These are phyloP conservation scores for Lodderomyces metapsilosis DNA, from an alignment of 1,139 yeast genomes.

Conservation along the genomic window DNA sequence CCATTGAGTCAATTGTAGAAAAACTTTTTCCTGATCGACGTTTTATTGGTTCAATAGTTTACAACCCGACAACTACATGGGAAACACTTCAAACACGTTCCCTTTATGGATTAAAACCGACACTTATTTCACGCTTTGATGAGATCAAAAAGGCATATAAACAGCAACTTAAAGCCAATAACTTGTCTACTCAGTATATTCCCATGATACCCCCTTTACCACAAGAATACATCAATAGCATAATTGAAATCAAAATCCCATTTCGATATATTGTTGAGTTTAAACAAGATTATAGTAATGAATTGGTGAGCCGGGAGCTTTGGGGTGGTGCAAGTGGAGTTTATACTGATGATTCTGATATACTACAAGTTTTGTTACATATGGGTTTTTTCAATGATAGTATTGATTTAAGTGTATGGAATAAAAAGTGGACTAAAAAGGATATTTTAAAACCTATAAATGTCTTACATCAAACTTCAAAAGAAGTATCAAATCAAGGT, in stretches of 20 bases:
- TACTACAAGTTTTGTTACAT: constrained; percentile 72
- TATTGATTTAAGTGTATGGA: constrained; percentile 35
- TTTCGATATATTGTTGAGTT: constrained; percentile 32
- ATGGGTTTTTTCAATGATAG: constrained; percentile 53
- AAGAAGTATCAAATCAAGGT: too few species aligned
- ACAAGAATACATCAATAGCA: constrained; percentile 53
- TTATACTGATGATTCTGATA: constrained; percentile 91
- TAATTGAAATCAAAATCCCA: constrained; percentile 67
- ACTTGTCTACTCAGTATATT: constrained; percentile 24
- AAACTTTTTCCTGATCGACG: constrained; percentile 47
- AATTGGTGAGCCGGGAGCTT: constrained; percentile 53
- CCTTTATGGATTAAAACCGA: constrained; percentile 36
- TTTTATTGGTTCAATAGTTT: constrained; percentile 61
- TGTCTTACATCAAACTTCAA: not conserved
- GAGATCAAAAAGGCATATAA: constrained; percentile 32
- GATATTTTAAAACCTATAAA: constrained; percentile 29
- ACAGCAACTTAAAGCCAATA: constrained; percentile 10
- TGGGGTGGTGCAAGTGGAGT: constrained; percentile 87
- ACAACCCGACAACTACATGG: constrained; percentile 56
- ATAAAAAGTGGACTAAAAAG: constrained; percentile 25
- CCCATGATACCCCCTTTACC: constrained; percentile 50
- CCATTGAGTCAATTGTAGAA: constrained; percentile 45
- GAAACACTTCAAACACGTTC: constrained; percentile 36
- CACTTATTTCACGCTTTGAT: constrained; percentile 30
- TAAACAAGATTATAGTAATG: constrained; percentile 28